Conservation (phyloP, 1,139 yeast genomes). For the Geotrichum restrictum region DNA sequence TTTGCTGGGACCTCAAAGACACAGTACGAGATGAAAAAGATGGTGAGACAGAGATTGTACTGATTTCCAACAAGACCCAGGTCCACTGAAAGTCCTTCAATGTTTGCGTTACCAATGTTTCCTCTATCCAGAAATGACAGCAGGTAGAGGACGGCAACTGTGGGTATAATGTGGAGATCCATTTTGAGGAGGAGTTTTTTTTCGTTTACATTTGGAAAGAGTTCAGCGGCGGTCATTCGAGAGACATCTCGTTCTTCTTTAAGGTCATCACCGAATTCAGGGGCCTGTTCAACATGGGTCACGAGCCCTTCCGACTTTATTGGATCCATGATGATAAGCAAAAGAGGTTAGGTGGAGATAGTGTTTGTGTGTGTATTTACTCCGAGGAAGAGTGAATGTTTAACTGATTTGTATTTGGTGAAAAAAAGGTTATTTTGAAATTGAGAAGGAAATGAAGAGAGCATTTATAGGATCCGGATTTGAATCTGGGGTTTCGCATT, state of each 20-base stretch:
- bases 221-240: slow-evolving; percentile 13
- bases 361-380: too few species aligned
- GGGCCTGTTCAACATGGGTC: slow-evolving; percentile 4
- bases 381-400: too few species aligned
- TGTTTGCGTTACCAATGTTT: slow-evolving; percentile 57
- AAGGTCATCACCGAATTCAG: neutral
- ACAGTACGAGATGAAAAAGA: slow-evolving; percentile 52
- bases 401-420: too few species aligned
- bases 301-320: slow-evolving; percentile 3
- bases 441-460: too few species aligned
- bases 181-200: slow-evolving; percentile 24
- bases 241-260: slow-evolving; percentile 2
- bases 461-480: too few species aligned
- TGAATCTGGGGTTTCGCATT: too few species aligned
- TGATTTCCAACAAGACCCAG: slow-evolving; percentile 46
- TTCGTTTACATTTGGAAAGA: slow-evolving; percentile 14
- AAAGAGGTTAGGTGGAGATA: too few species aligned
- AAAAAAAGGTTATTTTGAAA: too few species aligned
- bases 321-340: slow-evolving; percentile 3
- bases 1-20: slow-evolving; percentile 52
- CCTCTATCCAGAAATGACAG: slow-evolving; percentile 56
- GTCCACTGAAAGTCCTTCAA: slow-evolving; percentile 54
- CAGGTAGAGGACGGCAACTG: slow-evolving; percentile 47
- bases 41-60: slow-evolving; percentile 51
- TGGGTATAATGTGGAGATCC: slow-evolving; percentile 28